phyloP scores from a whole-genome alignment of 768 basidiomycete genomes.

The Leccinum longicurvipes region DNA sequence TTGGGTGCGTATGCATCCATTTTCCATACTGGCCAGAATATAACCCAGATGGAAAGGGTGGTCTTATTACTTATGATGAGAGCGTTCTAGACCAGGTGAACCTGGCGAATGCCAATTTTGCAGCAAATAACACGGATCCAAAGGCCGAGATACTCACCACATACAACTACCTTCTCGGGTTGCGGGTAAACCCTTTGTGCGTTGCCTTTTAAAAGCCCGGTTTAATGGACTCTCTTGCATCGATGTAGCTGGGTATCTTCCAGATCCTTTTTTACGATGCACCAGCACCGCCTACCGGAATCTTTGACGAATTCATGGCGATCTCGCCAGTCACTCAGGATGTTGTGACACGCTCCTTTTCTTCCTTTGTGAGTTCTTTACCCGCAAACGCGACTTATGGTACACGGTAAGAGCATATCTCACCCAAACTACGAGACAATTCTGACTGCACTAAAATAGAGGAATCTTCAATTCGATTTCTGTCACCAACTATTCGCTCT shows the following conservation, averaged over 20 bases:
- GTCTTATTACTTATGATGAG: constrained; percentile 35
- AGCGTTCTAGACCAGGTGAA: constrained; percentile 10
- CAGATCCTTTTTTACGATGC: constrained; percentile 55
- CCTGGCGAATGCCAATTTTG: constrained; percentile 21
- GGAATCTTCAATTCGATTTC: constrained; percentile 9
- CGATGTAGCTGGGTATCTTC: constrained; percentile 12
- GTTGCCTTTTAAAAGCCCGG: background rate
- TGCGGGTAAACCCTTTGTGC: background rate
- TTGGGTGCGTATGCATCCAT: constrained; percentile 46
- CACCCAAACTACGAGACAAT: background rate
- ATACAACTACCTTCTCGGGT: constrained; percentile 31
- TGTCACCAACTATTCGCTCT: constrained; percentile 1
- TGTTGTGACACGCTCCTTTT: constrained; percentile 15
- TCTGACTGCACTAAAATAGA: background rate
- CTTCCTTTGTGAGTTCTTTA: constrained; percentile 9
- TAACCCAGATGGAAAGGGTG: constrained; percentile 39
- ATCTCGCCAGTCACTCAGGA: constrained; percentile 9
- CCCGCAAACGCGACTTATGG: background rate
- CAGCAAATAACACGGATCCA: constrained; percentile 15
- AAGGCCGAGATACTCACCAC: constrained; percentile 39
- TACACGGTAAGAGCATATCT: background rate
- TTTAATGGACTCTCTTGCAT: background rate
- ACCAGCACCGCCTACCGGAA: constrained; percentile 21
- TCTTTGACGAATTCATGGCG: constrained; percentile 26
- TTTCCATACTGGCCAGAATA: background rate